These are phyloP conservation scores for Entomortierella chlamydospora DNA, from an alignment of 192 early-diverging fungal species.

Conservation along the genomic window DNA sequence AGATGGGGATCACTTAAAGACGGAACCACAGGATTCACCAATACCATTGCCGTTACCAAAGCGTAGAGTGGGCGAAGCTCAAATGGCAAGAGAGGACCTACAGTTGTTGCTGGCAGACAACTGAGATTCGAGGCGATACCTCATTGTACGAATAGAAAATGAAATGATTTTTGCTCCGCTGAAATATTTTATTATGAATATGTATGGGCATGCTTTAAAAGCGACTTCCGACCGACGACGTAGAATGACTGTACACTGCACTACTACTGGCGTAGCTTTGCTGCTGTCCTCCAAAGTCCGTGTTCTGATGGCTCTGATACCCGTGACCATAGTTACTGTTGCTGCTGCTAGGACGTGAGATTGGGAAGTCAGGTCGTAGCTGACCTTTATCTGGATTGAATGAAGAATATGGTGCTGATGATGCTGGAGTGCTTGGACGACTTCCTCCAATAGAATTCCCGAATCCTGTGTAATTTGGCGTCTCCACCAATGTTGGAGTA, in stretches of 20 bases:
- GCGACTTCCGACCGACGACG: slow-evolving; percentile 27
- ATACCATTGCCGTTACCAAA: neutral
- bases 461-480: slow-evolving; percentile 42
- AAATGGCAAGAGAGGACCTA: slow-evolving; percentile 33
- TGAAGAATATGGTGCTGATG: slow-evolving; percentile 1
- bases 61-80: slow-evolving; percentile 21
- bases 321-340: slow-evolving; percentile 36
- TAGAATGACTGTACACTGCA: slow-evolving; percentile 24
- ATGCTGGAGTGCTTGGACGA: neutral
- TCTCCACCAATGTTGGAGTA: slow-evolving; percentile 28
- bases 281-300: neutral
- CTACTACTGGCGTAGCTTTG: slow-evolving; percentile 33
- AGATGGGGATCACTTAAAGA: slow-evolving; percentile 27
- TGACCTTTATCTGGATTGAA: slow-evolving; percentile 42
- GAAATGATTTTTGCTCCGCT: neutral
- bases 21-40: slow-evolving; percentile 7
- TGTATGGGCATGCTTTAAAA: slow-evolving; percentile 6
- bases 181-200: neutral
- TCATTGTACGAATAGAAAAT: neutral
- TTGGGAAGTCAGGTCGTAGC: slow-evolving; percentile 16
- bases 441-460: slow-evolving; percentile 16
- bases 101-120: slow-evolving; percentile 18
- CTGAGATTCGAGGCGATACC: neutral
- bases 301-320: slow-evolving; percentile 2
- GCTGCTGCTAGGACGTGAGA: slow-evolving; percentile 37